A percentile compares a stretch with the other conserved stretches of the same genome.
Evolutionary conservation across 1,284 basidiomycete genomes (phyloP).

Genomic region (Cryptococcus sp.): DNA sequence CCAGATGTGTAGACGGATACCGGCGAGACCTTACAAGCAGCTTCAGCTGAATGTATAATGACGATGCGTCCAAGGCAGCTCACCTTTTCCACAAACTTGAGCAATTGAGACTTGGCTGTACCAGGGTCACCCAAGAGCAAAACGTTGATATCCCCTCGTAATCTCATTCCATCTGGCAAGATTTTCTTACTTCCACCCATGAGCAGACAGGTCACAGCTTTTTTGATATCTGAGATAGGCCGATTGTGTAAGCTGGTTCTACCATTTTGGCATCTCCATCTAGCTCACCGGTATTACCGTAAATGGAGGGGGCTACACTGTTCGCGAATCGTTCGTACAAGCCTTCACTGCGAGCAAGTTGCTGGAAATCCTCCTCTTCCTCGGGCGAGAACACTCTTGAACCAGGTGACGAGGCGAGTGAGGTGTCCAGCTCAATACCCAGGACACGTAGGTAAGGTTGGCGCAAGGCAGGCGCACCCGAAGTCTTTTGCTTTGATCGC

Average conservation of each 20-base stretch:
- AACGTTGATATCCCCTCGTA: conserved; percentile 98
- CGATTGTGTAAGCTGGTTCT: background rate
- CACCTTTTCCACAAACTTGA: conserved; percentile 98
- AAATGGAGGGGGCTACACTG: conserved; percentile 97
- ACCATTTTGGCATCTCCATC: background rate
- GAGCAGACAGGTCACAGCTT: conserved; percentile 89
- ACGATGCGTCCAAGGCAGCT: background rate
- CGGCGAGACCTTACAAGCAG: conserved; percentile 72
- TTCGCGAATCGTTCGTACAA: conserved; percentile 93
- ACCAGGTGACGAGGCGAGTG: conserved; percentile 62
- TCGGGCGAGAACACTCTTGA: conserved; percentile 80
- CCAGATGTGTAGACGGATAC: conserved; percentile 98
- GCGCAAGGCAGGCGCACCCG: conserved; percentile 77
- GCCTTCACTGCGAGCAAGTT: conserved; percentile 82
- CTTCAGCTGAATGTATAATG: conserved; percentile 1
- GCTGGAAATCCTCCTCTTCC: conserved; percentile 92
- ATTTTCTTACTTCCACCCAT: conserved; percentile 99
- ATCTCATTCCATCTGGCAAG: conserved; percentile 93
- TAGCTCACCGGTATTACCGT: conserved; percentile 78
- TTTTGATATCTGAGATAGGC: conserved; percentile 81
- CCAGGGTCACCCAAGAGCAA: conserved; percentile 94
- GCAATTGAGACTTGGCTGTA: conserved; percentile 94
- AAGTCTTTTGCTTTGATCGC: conserved; percentile 61
- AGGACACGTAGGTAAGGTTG: conserved; percentile 93
- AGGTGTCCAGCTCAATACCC: conserved; percentile 82